A percentile compares a stretch with the other conserved stretches of the same genome.
Evolutionary conservation across 768 basidiomycete species (phyloP).

Genomic region (Agaricus bisporus): DNA sequence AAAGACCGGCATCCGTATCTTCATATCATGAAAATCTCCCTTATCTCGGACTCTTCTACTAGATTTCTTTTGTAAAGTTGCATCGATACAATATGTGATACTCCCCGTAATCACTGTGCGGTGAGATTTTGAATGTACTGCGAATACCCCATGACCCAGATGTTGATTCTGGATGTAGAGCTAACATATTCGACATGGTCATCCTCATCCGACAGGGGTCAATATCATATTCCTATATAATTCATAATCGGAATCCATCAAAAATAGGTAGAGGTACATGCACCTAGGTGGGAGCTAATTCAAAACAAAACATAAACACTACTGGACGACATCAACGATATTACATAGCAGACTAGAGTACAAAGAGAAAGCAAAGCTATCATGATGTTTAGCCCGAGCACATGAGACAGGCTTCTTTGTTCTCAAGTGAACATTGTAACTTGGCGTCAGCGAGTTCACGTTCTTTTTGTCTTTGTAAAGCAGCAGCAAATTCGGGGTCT

Average conservation of each 20-base stretch:
- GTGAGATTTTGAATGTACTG: no score
- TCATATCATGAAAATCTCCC: no score
- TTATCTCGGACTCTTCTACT: no score
- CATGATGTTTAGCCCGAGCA: conserved; percentile 60
- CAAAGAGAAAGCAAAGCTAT: neutral
- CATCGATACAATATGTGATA: no score
- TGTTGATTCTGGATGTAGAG: no score
- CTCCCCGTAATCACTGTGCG: no score
- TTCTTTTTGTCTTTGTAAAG: conserved; percentile 61
- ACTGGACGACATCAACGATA: neutral
- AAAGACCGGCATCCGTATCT: no score
- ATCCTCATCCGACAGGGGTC: no score
- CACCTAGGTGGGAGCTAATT: neutral
- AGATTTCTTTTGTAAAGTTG: no score
- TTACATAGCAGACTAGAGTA: conserved; percentile 6
- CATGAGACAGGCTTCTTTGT: conserved; percentile 93
- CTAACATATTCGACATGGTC: no score
- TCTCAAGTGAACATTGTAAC: conserved; percentile 81
- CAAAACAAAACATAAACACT: neutral
- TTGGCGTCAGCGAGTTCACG: conserved; percentile 78
- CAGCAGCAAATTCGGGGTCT: conserved; percentile 74
- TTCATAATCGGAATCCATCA: neutral
- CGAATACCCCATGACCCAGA: no score
- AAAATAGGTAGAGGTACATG: neutral
- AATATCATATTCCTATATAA: no score